Conservation (phyloP, 805 yeast genomes). For the Yarrowia porcina region DNA sequence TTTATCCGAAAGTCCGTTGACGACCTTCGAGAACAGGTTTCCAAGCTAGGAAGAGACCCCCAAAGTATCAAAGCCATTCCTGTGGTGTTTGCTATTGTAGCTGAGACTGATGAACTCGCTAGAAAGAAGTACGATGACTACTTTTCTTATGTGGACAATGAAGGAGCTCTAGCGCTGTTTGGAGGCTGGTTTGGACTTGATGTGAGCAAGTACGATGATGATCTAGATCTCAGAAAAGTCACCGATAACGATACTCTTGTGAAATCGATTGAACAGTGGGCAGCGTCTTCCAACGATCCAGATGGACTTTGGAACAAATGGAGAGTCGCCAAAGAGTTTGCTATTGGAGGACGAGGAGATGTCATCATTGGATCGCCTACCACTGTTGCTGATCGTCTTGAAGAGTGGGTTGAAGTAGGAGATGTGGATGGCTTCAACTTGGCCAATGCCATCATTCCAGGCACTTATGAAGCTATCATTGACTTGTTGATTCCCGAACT, state of each 20-base stretch:
- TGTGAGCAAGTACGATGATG: conserved; percentile 39
- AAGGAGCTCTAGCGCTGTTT: conserved; percentile 45
- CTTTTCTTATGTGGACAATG: conserved; percentile 40
- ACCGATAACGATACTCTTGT: conserved; percentile 39
- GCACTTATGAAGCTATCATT: conserved; percentile 42
- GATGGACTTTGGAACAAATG: conserved; percentile 33
- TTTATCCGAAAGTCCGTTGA: conserved; percentile 37
- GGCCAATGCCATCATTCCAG: conserved; percentile 42
- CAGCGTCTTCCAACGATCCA: conserved; percentile 37
- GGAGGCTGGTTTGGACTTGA: conserved; percentile 47
- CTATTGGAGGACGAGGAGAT: conserved; percentile 37
- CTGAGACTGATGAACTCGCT: conserved; percentile 45
- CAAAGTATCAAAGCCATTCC: conserved; percentile 42
- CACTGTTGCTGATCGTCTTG: conserved; percentile 44
- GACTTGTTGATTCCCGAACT: conserved; percentile 42
- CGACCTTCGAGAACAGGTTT: conserved; percentile 39
- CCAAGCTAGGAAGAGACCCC: conserved; percentile 40
- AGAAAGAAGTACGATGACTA: conserved; percentile 40
- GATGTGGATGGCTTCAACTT: conserved; percentile 48
- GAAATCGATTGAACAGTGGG: conserved; percentile 41
- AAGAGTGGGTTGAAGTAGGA: conserved; percentile 42
- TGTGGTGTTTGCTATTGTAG: conserved; percentile 42
- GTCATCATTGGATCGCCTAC: conserved; percentile 41
- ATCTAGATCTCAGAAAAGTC: conserved; percentile 38
- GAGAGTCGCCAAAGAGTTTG: conserved; percentile 38